Percentiles rank a stretch among this genome's conserved stretches.
Evolutionary conservation across 78 protist species (phyloP).

Genomic region (Polysphondylium violaceum): DNA sequence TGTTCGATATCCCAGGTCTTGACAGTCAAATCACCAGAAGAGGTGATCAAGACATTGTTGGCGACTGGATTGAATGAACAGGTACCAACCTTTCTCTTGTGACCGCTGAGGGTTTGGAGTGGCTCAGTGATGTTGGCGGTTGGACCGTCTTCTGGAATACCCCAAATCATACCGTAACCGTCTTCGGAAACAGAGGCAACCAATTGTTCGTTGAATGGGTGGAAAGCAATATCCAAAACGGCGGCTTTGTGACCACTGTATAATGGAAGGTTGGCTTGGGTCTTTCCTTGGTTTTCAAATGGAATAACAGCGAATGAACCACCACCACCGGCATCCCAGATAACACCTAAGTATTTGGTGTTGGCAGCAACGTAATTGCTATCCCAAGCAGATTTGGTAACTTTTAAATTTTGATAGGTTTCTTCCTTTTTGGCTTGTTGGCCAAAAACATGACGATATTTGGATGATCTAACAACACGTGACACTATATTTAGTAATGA

Average conservation of each 20-base stretch:
- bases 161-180: constrained; percentile 93
- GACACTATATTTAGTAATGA: constrained; percentile 71
- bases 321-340: constrained; percentile 95
- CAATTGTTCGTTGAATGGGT: constrained; percentile 96
- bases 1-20: constrained; percentile 94
- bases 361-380: constrained; percentile 89
- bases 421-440: constrained; percentile 84
- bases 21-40: constrained; percentile 90
- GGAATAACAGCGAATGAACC: constrained; percentile 92
- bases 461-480: constrained; percentile 90
- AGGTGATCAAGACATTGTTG: constrained; percentile 91
- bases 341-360: constrained; percentile 90
- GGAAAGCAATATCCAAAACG: constrained; percentile 95
- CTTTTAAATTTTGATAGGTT: constrained; percentile 85
- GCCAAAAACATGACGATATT: constrained; percentile 97
- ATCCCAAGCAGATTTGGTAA: constrained; percentile 92
- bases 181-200: constrained; percentile 97
- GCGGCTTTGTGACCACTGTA: constrained; percentile 93
- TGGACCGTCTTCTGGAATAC: constrained; percentile 94
- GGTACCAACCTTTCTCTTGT: constrained; percentile 93
- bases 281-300: constrained; percentile 45
- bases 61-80: constrained; percentile 94
- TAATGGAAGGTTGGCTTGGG: constrained; percentile 78
- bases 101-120: constrained; percentile 90
- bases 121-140: constrained; percentile 71